Evolutionary conservation across 2,329 filamentous ascomycete species (phyloP), one percentile per base, ranked within the genome.

Genomic region (Aspergillus chevalieri): DNA sequence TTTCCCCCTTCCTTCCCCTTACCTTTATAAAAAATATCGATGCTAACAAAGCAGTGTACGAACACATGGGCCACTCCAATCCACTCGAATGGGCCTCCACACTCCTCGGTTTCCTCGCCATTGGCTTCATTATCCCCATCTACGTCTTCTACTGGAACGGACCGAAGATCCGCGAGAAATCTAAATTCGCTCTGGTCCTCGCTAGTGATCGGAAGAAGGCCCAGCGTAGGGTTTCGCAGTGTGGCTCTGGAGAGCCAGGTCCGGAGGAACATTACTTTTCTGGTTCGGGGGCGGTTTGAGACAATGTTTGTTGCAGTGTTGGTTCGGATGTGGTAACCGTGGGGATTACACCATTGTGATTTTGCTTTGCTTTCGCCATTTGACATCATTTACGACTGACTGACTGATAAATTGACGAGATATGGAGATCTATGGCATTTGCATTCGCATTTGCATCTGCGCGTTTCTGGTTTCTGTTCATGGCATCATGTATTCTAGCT

Each of bases 141-240:
- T 86, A 85, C 52, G 65, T 82, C 22, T 83, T 86, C 54, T 86
- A 86, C 68, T 82, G 75, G 72, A 79, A 79, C 48, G 84, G 84
- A 0, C 79, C 80, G 0, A 51, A 55, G 0, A 76, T 87, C 26
- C 77, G 84, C 5, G 72, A 77, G 30, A 69, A 73, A 9, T 86
- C 83, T 2, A 77, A 78, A 0, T 86, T 86, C 57, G 84, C 84
- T 0, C 80, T 85, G 66, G 75, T 74, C 9, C 67, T 87, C 6
- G 80, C 79, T 14, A 66, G 67, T 2, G 75, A 67, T 21, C 56
- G 65, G 39, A 49, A 46, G 33, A 47, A 51, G n/a, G 45, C 56
- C 19, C 60, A 59, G 15, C 58, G 57, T 6, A 57, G 50, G 24
- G 54, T 58, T 12, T 62, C 59, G 2, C 56, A 60, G 19, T 61